Evolutionary conservation across 2,329 filamentous ascomycete species (phyloP).

Genomic region (Hypomyces rosellus): DNA sequence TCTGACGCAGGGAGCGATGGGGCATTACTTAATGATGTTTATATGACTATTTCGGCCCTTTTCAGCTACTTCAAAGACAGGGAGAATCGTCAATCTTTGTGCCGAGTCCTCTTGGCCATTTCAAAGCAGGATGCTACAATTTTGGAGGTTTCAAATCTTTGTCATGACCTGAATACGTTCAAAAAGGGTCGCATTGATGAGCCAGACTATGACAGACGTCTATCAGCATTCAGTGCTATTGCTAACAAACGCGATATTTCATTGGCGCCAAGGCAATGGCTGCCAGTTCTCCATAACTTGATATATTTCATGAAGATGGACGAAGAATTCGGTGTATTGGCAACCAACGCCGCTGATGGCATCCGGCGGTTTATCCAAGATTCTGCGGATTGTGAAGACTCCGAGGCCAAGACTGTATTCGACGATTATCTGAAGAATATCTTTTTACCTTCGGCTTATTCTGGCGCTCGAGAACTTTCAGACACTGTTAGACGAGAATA

Average conservation of each 20-base stretch:
- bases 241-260: slow-evolving; percentile 53
- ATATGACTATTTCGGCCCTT: slow-evolving; percentile 67
- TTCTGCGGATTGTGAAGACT: slow-evolving; percentile 35
- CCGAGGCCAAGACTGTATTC: slow-evolving; percentile 38
- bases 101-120: slow-evolving; percentile 65
- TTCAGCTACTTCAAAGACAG: slow-evolving; percentile 89
- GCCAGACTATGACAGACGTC: slow-evolving; percentile 77
- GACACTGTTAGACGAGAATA: slow-evolving; percentile 83
- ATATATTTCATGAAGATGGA: slow-evolving; percentile 79
- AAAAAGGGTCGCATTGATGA: slow-evolving; percentile 68
- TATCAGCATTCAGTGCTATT: slow-evolving; percentile 69
- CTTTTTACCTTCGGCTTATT: slow-evolving; percentile 69
- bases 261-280: slow-evolving; percentile 71
- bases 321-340: slow-evolving; percentile 80
- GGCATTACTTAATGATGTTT: slow-evolving; percentile 56
- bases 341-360: slow-evolving; percentile 71
- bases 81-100: slow-evolving; percentile 66
- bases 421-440: slow-evolving; percentile 54
- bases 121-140: slow-evolving; percentile 57
- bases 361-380: slow-evolving; percentile 72
- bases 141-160: slow-evolving; percentile 60
- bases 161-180: slow-evolving; percentile 75
- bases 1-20: slow-evolving; percentile 38
- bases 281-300: slow-evolving; percentile 81
- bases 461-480: slow-evolving; percentile 69